Evolutionary conservation across 352 stramenopile species (phyloP).

Genomic region (Pythium brassicae): DNA sequence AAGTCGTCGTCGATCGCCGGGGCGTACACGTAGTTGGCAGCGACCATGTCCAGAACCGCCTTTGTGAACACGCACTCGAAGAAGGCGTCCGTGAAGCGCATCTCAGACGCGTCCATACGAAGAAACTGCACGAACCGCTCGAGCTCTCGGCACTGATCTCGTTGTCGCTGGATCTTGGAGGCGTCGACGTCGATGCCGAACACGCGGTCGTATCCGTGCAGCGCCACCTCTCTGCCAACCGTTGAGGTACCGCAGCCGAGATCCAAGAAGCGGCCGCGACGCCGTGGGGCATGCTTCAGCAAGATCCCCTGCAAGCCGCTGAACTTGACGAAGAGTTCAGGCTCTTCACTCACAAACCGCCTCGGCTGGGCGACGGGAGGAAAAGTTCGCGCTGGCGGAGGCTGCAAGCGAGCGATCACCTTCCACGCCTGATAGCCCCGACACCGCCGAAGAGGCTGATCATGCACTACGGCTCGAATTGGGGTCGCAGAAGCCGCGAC

Average conservation of each 20-base stretch:
- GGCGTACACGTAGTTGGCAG: conserved; percentile 7
- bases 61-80: conserved; percentile 28
- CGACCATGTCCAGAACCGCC: conserved; percentile 23
- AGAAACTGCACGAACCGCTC: conserved; percentile 15
- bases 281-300: conserved; percentile 3
- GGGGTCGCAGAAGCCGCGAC: background rate
- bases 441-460: background rate
- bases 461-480: background rate
- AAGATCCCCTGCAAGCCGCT: conserved; percentile 7
- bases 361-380: background rate
- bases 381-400: background rate
- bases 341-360: background rate
- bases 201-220: conserved; percentile 21
- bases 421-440: background rate
- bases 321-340: conserved; percentile 12
- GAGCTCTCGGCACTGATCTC: conserved; percentile 9
- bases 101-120: conserved; percentile 9
- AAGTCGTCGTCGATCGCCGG: background rate
- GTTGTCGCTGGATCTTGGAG: conserved; percentile 16
- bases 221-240: conserved; percentile 23
- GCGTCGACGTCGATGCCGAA: conserved; percentile 18
- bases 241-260: conserved; percentile 27
- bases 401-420: background rate
- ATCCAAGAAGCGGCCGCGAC: conserved; percentile 16
- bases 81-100: conserved; percentile 20